Base-by-base conservation (phyloP, 2,329 filamentous ascomycete genomes). In the Hymenoscyphus linearis region DNA sequence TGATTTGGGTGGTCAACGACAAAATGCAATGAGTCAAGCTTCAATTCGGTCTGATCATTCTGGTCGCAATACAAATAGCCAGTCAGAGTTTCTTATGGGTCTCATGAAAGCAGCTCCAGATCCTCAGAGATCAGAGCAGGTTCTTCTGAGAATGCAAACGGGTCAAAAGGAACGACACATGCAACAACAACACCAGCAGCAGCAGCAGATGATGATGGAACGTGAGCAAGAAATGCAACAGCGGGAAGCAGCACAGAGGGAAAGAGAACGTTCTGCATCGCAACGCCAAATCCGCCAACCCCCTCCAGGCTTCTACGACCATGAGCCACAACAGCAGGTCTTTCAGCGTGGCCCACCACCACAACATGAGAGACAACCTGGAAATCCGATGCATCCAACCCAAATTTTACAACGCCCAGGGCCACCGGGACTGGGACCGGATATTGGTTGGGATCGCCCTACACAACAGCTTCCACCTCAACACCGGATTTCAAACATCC, bases 1-100 rank as follows among this genome's bases (percentile, higher is more conserved):
- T 66, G 84, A 86, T 22, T 75, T 87, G 31, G 80, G 85, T 26
- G 79, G 79, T 10, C 82, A 85, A 68, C 84, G 85, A 55, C 83
- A 85, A 66, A 80, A 80, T 44, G 76, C 79, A 14, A 77, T 81
- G 18, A 83, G 77, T 68, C 83, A 84, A 63, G 74, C 76, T 40
- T 79, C 77, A 16, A 73, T 72, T 6, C 77, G 81, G 36, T 73
- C 75, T 37, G 80, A 83, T 57, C 77, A 74, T 60, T 78, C 76
- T 55, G 80, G 78, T n/a, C n/a, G n/a, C n/a, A n/a, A n/a, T 71
- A 67, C 67, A 14, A 68, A 69, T 61, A 70, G 80, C 68, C 90
- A 93, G 68, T 85, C 88, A n/a, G 89, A 96, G 66, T 93, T 95
- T 72, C 78, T 96, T 55, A 95, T 96, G 90, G 85, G 88, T 67